A percentile compares a stretch with the other conserved stretches of the same genome.
Evolutionary conservation across 257 asterid genomes (phyloP).

Genomic region (Solanum acaule): DNA sequence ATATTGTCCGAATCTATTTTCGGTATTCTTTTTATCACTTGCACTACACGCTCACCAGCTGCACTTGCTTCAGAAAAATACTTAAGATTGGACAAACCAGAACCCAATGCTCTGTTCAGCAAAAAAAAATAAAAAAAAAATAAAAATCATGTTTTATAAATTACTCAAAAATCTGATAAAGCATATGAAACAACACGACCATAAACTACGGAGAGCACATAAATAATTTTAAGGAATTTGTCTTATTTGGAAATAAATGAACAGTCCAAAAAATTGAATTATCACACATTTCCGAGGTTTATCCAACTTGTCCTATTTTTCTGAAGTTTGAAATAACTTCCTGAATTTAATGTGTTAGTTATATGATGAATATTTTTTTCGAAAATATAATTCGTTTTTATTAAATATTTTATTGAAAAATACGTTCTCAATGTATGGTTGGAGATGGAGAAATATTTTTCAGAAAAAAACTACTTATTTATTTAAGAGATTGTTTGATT

Average conservation of each 20-base stretch:
- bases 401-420: no score
- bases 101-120: slow-evolving; percentile 57
- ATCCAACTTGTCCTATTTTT: background rate
- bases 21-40: slow-evolving; percentile 59
- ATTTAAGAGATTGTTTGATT: background rate
- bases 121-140: no score
- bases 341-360: background rate
- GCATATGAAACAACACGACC: background rate
- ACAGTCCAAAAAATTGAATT: background rate
- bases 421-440: background rate
- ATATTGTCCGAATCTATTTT: slow-evolving; percentile 60
- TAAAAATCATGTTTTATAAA: background rate
- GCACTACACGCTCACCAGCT: slow-evolving; percentile 63
- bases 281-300: background rate
- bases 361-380: background rate
- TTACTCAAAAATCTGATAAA: background rate
- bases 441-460: background rate
- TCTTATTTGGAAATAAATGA: background rate
- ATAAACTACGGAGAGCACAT: background rate
- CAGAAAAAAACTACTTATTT: background rate
- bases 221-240: background rate
- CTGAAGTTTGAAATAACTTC: background rate
- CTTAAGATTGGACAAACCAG: slow-evolving; percentile 64
- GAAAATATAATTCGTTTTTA: background rate
- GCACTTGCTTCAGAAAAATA: slow-evolving; percentile 78